Base-by-base conservation (phyloP, 768 basidiomycete species). In the Scleroderma bovista region DNA sequence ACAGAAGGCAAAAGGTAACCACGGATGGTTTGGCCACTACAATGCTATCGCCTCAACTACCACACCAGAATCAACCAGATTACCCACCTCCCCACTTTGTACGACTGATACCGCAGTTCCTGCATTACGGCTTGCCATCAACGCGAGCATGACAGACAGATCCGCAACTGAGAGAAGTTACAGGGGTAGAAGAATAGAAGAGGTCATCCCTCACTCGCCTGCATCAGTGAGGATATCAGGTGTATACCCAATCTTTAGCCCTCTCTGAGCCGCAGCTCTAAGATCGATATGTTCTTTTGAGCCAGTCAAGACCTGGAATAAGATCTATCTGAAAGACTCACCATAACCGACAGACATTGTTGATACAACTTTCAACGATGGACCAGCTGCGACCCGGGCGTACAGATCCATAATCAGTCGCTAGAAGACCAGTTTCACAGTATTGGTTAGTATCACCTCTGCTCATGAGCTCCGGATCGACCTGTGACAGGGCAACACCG, bases 221-320 rank as follows among this genome's bases (percentile, higher is more conserved):
- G 95, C 92, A 60, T 93, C 91, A 5, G 88, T 94, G 15, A 99
- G 76, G 6, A 97, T 87, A 49, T 94, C 92, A 0, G 95, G 96
- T 0, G 94, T 98, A 66, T 92, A 91, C 7, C 96, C 96, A 6
- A 97, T 65, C 41, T 75, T 77, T 51, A 98, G 76, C 1, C 76
- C 74, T 15, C 83, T 77, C 56, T 76, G 70, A 11, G 80, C 75
- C 7, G 85, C 66, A 26, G 78, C 80, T 19, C 71, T 64, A 1
- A 88, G 69, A 53, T 88, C 80, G 34, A 92, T 75, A 55, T 98
- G 96, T 47, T 99, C 95, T 94, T 56, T n/a, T 44, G 19, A 41
- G 32, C 8, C 26, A 6, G 29, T 29, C 6, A 29, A 50, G 32
- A 36, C 16, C 12, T 31, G 22, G n/a, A 13, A 1, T 2, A 11